Evolutionary conservation across 306 rosid genomes (phyloP).

Genomic region (Rosa persica): DNA sequence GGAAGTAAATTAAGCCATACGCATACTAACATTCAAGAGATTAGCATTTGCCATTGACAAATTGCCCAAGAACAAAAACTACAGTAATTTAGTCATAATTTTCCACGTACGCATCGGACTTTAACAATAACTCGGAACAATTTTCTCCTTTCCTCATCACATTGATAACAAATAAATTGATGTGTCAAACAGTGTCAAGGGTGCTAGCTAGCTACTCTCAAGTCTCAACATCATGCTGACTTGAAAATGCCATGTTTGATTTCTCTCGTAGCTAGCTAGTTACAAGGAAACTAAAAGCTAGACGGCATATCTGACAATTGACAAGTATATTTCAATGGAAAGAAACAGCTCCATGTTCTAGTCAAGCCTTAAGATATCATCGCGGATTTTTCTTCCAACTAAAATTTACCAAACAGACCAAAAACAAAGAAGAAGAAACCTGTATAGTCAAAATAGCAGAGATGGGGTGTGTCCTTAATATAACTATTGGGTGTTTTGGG

Average conservation of each 20-base stretch:
- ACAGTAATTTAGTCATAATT: neutral
- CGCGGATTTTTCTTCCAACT: neutral
- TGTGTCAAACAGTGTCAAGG: neutral
- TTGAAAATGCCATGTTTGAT: neutral
- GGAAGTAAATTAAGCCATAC: no score
- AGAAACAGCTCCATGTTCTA: neutral
- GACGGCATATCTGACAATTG: conserved; percentile 12
- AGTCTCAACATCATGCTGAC: conserved; percentile 4
- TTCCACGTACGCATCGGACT: neutral
- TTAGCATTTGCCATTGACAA: neutral
- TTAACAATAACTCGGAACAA: neutral
- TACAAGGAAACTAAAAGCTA: neutral
- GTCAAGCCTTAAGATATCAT: neutral
- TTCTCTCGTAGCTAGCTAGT: neutral
- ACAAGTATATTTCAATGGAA: neutral
- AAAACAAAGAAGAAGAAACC: neutral
- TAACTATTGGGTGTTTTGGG: neutral
- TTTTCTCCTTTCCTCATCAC: neutral
- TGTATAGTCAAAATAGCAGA: neutral
- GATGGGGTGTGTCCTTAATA: neutral
- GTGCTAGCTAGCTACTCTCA: neutral
- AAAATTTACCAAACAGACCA: neutral
- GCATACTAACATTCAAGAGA: neutral
- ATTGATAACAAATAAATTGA: neutral
- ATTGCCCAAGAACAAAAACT: neutral